These are phyloP conservation scores for Xylaria multiplex DNA, from an alignment of 2,329 filamentous ascomycete genomes.

Conservation along the genomic window DNA sequence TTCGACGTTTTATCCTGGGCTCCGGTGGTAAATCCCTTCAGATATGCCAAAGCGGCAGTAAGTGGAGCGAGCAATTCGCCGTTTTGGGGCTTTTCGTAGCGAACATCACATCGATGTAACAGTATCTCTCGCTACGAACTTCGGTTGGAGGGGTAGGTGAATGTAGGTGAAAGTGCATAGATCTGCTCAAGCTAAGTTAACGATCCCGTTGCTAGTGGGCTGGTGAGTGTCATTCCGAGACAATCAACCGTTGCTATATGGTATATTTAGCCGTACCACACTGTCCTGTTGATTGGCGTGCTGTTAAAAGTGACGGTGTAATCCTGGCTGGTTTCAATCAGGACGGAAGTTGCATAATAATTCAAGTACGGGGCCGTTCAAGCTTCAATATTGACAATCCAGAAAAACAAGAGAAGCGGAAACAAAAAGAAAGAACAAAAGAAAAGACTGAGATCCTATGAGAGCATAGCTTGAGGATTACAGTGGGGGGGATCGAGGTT, in stretches of 20 bases:
- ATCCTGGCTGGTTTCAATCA: neutral
- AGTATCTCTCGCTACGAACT: neutral
- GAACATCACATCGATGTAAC: slow-evolving; percentile 6
- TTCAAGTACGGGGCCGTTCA: neutral
- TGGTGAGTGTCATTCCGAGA: neutral
- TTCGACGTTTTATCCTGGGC: neutral
- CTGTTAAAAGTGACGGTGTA: neutral
- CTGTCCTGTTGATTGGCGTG: neutral
- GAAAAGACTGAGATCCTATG: neutral
- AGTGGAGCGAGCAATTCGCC: slow-evolving; percentile 12
- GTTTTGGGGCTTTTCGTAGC: neutral
- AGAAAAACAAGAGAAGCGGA: too few relatives aligned
- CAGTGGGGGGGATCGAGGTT: neutral
- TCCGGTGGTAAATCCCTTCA: neutral
- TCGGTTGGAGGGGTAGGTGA: slow-evolving; percentile 12
- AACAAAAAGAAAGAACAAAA: neutral
- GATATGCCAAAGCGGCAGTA: slow-evolving; percentile 6
- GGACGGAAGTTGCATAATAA: neutral
- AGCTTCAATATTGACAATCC: neutral
- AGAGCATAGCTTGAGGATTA: neutral
- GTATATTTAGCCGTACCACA: slow-evolving; percentile 31
- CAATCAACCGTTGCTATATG: slow-evolving; percentile 18
- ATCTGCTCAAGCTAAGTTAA: slow-evolving; percentile 14
- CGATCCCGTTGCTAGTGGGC: neutral
- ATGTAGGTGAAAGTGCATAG: neutral